A percentile compares a stretch with the other conserved stretches of the same genome.
Conservation (phyloP, 2,329 filamentous ascomycete genomes). For the Aureobasidium pullulans region DNA sequence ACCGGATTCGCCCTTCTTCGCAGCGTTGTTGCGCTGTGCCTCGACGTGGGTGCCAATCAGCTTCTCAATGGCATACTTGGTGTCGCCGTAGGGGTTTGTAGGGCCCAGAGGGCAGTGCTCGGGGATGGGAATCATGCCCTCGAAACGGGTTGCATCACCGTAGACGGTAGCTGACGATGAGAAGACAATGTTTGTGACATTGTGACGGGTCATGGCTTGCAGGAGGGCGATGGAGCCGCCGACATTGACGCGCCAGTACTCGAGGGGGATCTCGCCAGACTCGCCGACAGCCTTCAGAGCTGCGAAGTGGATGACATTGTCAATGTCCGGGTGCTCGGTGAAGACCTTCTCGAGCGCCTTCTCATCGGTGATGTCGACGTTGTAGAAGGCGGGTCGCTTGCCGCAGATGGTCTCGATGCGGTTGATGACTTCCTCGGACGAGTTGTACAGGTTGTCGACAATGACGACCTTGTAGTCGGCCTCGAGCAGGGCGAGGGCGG, state of each 20-base stretch:
- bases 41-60: conserved; percentile 89
- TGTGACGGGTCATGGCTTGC: conserved; percentile 77
- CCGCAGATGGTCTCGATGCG: conserved; percentile 91
- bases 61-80: conserved; percentile 84
- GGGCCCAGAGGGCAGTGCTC: conserved; percentile 93
- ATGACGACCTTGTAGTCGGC: conserved; percentile 96
- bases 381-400: conserved; percentile 76
- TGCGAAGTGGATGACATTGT: conserved; percentile 98
- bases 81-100: conserved; percentile 96
- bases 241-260: conserved; percentile 98
- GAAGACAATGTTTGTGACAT: conserved; percentile 96
- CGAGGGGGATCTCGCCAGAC: conserved; percentile 84
- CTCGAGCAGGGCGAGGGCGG: conserved; percentile 80
- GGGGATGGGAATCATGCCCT: conserved; percentile 98
- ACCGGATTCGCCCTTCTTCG: conserved; percentile 69
- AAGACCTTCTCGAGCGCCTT: conserved; percentile 80
- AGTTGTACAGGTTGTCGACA: conserved; percentile 96
- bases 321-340: conserved; percentile 79
- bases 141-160: conserved; percentile 90
- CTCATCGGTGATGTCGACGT: conserved; percentile 84
- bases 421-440: conserved; percentile 81
- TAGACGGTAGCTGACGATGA: conserved; percentile 97
- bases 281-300: conserved; percentile 97
- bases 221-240: conserved; percentile 84
- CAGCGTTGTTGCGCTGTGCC: conserved; percentile 73